These are phyloP conservation scores for Mycotypha africana DNA, from an alignment of 371 early-diverging fungal species.

Conservation along the genomic window DNA sequence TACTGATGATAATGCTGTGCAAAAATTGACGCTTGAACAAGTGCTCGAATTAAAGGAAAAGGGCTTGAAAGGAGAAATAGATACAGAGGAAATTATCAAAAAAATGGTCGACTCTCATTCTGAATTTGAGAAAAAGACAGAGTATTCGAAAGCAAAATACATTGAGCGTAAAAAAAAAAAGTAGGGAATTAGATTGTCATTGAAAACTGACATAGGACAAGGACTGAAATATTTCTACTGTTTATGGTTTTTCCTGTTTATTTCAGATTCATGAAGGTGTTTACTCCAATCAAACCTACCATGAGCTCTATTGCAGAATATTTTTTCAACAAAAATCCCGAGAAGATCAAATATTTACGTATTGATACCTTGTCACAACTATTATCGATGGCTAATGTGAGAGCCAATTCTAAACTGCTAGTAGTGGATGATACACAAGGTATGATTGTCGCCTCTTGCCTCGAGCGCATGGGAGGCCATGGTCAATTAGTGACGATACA, in stretches of 20 bases:
- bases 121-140: constrained; percentile 88
- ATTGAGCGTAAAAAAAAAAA: constrained; percentile 90
- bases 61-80: constrained; percentile 64
- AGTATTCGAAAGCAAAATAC: constrained; percentile 94
- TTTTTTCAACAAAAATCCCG: constrained; percentile 74
- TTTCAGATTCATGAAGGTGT: constrained; percentile 76
- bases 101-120: constrained; percentile 77
- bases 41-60: constrained; percentile 80
- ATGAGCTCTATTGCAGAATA: constrained; percentile 73
- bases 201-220: too few species aligned
- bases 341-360: constrained; percentile 82
- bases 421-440: constrained; percentile 92
- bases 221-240: too few species aligned
- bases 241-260: too few species aligned
- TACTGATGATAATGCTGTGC: constrained; percentile 64
- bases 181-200: constrained; percentile 41
- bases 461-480: constrained; percentile 79
- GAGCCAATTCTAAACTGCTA: constrained; percentile 54
- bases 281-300: constrained; percentile 79
- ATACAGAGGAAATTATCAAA: constrained; percentile 66
- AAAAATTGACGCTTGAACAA: constrained; percentile 79
- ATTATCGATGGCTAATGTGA: constrained; percentile 76
- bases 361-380: constrained; percentile 92
- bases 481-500: constrained; percentile 67
- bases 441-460: constrained; percentile 69